Evolutionary conservation across 2,329 filamentous ascomycete genomes (phyloP).

Genomic region (Fusarium anguioides): DNA sequence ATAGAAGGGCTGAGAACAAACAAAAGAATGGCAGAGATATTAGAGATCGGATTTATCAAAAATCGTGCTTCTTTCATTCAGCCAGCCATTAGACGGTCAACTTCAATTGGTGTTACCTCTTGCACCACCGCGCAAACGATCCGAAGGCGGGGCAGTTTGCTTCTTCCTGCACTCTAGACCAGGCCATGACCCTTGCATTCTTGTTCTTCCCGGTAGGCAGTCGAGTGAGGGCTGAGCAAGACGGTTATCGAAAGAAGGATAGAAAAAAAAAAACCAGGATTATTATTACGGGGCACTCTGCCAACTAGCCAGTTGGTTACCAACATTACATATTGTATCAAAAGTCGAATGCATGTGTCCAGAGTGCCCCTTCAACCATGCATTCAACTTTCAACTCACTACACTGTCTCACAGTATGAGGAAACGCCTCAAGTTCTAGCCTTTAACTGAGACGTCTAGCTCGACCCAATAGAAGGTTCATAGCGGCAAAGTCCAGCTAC

Average conservation of each 20-base stretch:
- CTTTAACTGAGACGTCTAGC: slow-evolving; percentile 18
- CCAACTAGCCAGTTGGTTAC: slow-evolving; percentile 18
- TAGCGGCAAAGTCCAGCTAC: slow-evolving; percentile 6
- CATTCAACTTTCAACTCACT: slow-evolving; percentile 2
- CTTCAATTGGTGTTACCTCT: slow-evolving; percentile 13
- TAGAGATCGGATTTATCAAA: not conserved
- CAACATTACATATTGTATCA: slow-evolving; percentile 23
- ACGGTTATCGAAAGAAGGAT: too few species aligned
- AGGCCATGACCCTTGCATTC: slow-evolving; percentile 25
- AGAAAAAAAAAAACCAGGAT: slow-evolving; percentile 11
- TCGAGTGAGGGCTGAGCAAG: slow-evolving; percentile 4
- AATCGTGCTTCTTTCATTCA: slow-evolving; percentile 5
- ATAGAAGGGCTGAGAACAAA: slow-evolving; percentile 1
- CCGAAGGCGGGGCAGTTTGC: slow-evolving; percentile 25
- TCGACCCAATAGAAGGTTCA: slow-evolving; percentile 26
- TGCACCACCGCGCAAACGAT: slow-evolving; percentile 23
- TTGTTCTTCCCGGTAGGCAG: slow-evolving; percentile 16
- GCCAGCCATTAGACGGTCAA: slow-evolving; percentile 16
- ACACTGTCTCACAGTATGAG: slow-evolving; percentile 34
- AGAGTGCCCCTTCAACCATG: not conserved
- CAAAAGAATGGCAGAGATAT: not conserved
- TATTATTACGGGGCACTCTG: not conserved
- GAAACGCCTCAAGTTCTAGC: slow-evolving; percentile 23
- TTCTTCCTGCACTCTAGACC: slow-evolving; percentile 11
- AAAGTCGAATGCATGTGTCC: slow-evolving; percentile 15